phyloP scores from a whole-genome alignment of 2,329 filamentous ascomycete species.

The Apiospora kogelbergensis region DNA sequence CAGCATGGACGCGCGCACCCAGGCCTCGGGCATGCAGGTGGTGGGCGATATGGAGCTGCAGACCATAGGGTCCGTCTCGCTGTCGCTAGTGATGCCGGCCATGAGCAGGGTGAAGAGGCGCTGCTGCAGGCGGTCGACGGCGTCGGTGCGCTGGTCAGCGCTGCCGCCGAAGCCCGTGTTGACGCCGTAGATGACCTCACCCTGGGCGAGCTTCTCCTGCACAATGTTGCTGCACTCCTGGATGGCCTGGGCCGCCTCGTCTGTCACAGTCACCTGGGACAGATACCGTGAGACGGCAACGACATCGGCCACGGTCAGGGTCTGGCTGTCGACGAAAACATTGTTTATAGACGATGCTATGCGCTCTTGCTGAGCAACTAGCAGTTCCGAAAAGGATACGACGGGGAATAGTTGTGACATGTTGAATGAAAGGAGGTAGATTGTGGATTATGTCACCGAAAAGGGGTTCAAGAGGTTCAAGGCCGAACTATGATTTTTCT shows the following conservation, averaged over 20 bases:
- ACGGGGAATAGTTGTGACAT: too few relatives aligned
- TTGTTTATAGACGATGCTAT: too few relatives aligned
- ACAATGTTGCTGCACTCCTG: constrained; percentile 12
- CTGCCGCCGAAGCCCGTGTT: constrained; percentile 67
- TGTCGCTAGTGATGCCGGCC: too few relatives aligned
- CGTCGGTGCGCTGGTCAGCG: constrained; percentile 48
- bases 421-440: too few relatives aligned
- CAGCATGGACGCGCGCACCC: constrained; percentile 28
- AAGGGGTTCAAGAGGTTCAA: too few relatives aligned
- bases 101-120: too few relatives aligned
- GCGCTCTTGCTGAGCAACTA: too few relatives aligned
- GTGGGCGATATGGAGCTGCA: too few relatives aligned
- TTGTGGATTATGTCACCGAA: too few relatives aligned
- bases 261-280: constrained; percentile 5
- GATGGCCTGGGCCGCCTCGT: constrained; percentile 12
- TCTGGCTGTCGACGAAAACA: neutral
- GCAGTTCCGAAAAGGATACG: too few relatives aligned
- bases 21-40: constrained; percentile 26
- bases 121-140: constrained; percentile 6
- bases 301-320: constrained; percentile 12
- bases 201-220: constrained; percentile 14
- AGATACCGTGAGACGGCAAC: constrained; percentile 14
- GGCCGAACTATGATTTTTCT: too few relatives aligned
- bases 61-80: too few relatives aligned
- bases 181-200: constrained; percentile 45